Base-by-base conservation (phyloP, 495 filamentous ascomycete genomes). In the Penicillium steckii region DNA sequence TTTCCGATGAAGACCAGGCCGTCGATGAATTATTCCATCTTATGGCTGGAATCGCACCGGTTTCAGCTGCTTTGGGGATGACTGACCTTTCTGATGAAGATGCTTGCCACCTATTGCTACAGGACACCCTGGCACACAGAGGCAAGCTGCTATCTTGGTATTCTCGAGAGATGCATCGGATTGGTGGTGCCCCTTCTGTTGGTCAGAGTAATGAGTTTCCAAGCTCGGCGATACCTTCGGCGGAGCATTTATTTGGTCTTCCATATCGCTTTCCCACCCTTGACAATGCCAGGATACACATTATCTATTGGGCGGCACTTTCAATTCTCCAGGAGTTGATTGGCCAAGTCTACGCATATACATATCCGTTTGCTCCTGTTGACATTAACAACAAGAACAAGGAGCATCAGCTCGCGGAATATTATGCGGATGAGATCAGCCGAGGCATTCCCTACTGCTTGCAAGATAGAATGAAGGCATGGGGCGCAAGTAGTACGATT, bases 381-480 rank as follows among this genome's bases (percentile, higher is more conserved):
- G 24, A 42, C 6, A 13, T 42, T 22, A 15, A 4, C 8, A 40
- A 13, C 9, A 44, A n/a, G n/a, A n/a, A 55, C 32, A 26, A 55
- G 10, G 51, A 54, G 3, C 18, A 40, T 44, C 29, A 18, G 15
- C 24, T 50, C 8, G 38, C 52, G 22, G 41, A 55, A 32, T 55
- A 38, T 25, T 50, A 45, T 9, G 46, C 52, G 5, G 52, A 55
- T 18, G 52, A 55, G 22, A 27, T 55, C 9, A 45, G 46, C 24
- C 52, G 52, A 10, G 32, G 41, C 12, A 44, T 55, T 8, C 46
- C 52, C 8, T 55, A 45, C 22, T 55, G 48, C 21, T 21, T 48
- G 18, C 24, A 48, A 2, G 30, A 49, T 35, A 45, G 33, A 12
- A 29, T 27, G 18, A 50, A 50, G 22, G 22, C 46, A 26, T 35